Base-by-base conservation (phyloP, 1,139 yeast species). In the Debaryomyces psychrophilus region DNA sequence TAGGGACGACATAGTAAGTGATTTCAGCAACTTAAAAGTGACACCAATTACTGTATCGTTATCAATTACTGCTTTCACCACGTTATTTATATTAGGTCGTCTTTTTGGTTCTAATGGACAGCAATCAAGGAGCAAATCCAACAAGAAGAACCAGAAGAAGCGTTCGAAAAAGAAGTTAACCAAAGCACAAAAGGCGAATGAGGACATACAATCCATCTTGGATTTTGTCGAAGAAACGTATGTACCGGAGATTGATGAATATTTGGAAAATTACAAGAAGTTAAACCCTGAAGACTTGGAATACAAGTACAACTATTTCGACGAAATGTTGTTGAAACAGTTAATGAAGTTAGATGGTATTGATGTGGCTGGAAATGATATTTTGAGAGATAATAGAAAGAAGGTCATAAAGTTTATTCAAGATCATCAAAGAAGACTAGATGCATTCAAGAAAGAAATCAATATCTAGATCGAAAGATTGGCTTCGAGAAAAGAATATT, bases 311-410 rank as follows among this genome's bases (percentile, higher is more conserved):
- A 77, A 79, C 44, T 86, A 73, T 59, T 82, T 75, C 59, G 85
- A 82, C 53, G 95, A 87, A 60, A 78, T 79, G 76, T 67, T 86
- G 44, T 69, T 86, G 61, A 85, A 86, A 59, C 76, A 85, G 54
- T 65, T 85, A 55, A 73, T 87, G 73, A 79, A 77, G 49, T 69
- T 87, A 49, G 95, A 87, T 56, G 83, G 78, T 2, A 71, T 87
- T 35, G 90, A 86, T 47, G 76, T 78, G 55, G 52, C 66, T 61
- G 64, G 76, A 37, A 78, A 80, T 55, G 76, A 68, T 0, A 69
- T 72, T 5, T 68, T 86, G 54, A 79, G 88, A 56, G 71, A 71
- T 37, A 74, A 75, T 57, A 75, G 95, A 56, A 85, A 81, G 60
- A 76, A 73, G 48, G 77, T 79, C 8, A 82, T 87, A 53, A 81